These are phyloP conservation scores for Mycena olivaceomarginata DNA, from an alignment of 768 basidiomycete genomes.

Conservation along the genomic window DNA sequence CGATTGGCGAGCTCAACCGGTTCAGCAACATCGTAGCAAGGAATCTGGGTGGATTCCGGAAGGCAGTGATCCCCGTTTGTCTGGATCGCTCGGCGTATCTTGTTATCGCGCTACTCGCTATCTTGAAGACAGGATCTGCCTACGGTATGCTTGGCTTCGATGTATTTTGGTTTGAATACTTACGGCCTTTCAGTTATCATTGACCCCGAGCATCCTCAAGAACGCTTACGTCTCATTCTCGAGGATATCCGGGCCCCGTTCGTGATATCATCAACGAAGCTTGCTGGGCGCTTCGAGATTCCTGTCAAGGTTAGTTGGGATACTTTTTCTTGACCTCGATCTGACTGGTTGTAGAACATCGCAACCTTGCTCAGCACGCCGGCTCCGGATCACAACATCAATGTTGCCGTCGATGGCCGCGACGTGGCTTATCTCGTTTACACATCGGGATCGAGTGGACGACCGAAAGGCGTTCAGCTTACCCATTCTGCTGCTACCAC, in stretches of 20 bases:
- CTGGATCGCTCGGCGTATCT: background rate
- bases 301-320: background rate
- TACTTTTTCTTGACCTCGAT: no score
- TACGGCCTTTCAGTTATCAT: background rate
- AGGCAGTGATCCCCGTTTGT: background rate
- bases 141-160: background rate
- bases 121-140: slow-evolving; percentile 11
- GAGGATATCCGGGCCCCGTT: background rate
- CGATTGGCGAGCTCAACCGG: background rate
- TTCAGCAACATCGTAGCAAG: slow-evolving; percentile 8
- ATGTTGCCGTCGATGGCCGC: background rate
- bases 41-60: background rate
- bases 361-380: background rate
- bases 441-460: background rate
- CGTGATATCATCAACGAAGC: background rate
- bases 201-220: background rate
- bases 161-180: background rate
- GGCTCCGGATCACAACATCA: background rate
- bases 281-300: background rate
- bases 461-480: background rate
- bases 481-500: background rate
- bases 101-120: slow-evolving; percentile 1
- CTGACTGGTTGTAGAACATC: background rate
- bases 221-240: background rate
- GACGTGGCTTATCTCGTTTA: background rate